These are phyloP conservation scores for Puccinia polysora DNA, from an alignment of 1,284 basidiomycete genomes.

Conservation along the genomic window DNA sequence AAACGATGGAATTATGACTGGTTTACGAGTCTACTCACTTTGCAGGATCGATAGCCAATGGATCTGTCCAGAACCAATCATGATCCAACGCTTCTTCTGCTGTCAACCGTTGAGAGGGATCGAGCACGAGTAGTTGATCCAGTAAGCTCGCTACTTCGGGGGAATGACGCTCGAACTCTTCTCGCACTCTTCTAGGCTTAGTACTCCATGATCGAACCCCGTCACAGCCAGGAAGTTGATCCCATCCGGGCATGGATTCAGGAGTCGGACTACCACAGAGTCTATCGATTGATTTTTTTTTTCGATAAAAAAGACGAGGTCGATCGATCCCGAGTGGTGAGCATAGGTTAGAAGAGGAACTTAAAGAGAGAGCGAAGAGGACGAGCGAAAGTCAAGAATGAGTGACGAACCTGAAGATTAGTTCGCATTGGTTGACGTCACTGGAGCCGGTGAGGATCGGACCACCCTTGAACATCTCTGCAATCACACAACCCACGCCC, in stretches of 20 bases:
- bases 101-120: slow-evolving; percentile 58
- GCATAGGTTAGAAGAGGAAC: too few relatives aligned
- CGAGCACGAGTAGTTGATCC: slow-evolving; percentile 56
- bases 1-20: slow-evolving; percentile 30
- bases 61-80: slow-evolving; percentile 68
- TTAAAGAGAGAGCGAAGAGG: not conserved
- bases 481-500: slow-evolving; percentile 95
- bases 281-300: slow-evolving; percentile 4
- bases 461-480: slow-evolving; percentile 84
- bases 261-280: slow-evolving; percentile 83
- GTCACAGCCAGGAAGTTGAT: slow-evolving; percentile 54
- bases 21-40: slow-evolving; percentile 58
- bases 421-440: slow-evolving; percentile 83
- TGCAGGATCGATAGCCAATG: slow-evolving; percentile 74
- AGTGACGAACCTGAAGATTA: slow-evolving; percentile 64
- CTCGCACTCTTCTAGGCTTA: slow-evolving; percentile 17
- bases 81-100: slow-evolving; percentile 57
- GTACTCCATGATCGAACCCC: slow-evolving; percentile 39
- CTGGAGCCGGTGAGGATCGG: slow-evolving; percentile 83
- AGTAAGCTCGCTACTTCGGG: slow-evolving; percentile 54
- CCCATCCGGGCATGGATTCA: slow-evolving; percentile 69
- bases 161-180: slow-evolving; percentile 23
- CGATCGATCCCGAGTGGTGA: not conserved
- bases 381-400: not conserved
- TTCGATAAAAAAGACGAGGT: not conserved